Base-by-base conservation (phyloP, 352 stramenopile species). In the Globisporangium splendens region DNA sequence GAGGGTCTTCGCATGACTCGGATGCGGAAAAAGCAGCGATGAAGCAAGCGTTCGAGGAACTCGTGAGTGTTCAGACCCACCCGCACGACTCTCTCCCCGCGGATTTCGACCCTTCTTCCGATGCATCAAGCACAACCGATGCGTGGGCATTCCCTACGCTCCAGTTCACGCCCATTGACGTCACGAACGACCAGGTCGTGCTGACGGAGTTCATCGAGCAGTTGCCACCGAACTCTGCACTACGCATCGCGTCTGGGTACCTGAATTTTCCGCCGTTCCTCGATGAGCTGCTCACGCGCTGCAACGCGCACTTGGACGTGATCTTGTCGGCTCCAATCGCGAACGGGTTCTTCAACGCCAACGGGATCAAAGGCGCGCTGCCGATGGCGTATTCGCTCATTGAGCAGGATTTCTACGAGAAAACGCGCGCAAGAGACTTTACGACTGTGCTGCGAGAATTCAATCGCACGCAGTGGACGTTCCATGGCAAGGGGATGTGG, bases 401-500 rank as follows among this genome's bases (percentile, higher is more conserved):
- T 46, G 83, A 93, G 65, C 72, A 89, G 54, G 69, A 89, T 6
- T 93, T 93, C 39, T 91, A 83, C 54, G 70, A 88, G 18, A 74
- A 73, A 13, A 81, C 70, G 4, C 65, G 75, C 6, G 56, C 53
- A 14, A 68, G 70, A 17, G 38, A 65, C 28, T 89, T 69, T 31
- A 56, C 61, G 33, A 77, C 80, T 0, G 65, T 75, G 6, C 47
- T 93, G n/a, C 69, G 79, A 8, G 83, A 93, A 48, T 93, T 83
- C 59, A 84, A 84, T 46, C 79, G 79, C 10, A 54, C 71, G 1
- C 57, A 56, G 8, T 93, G 83, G 83, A 93, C 83, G 46, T 93
- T 93, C 70, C 83, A 93, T 56, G 81, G 77, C 58, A 93, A 93
- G 58, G 83, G 83, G n/a, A 89, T 93, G 75, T 93, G 83, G 83